Percentiles rank a stretch among this genome's conserved stretches.
These are phyloP conservation scores for Parathielavia appendiculata DNA, from an alignment of 495 filamentous ascomycete species.

Conservation along the genomic window DNA sequence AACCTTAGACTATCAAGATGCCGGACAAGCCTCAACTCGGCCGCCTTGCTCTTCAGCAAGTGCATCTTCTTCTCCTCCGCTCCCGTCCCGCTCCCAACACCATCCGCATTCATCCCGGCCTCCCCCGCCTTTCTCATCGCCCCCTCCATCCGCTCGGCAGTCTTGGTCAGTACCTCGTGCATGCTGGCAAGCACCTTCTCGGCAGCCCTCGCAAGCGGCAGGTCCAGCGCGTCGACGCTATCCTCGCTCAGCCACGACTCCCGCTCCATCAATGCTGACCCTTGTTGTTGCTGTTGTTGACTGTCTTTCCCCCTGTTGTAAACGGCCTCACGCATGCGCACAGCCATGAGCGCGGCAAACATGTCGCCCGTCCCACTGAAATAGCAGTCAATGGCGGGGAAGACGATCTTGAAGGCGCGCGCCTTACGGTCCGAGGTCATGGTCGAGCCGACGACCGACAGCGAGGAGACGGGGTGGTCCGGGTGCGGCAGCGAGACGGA, in stretches of 20 bases:
- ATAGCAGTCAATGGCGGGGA: constrained; percentile 83
- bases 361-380: constrained; percentile 97
- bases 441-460: constrained; percentile 76
- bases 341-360: constrained; percentile 88
- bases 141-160: constrained; percentile 55
- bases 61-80: constrained; percentile 57
- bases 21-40: constrained; percentile 73
- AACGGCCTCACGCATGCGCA: constrained; percentile 82
- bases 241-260: constrained; percentile 67
- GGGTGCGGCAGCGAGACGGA: constrained; percentile 55
- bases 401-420: constrained; percentile 74
- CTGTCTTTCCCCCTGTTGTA: no score
- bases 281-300: not conserved
- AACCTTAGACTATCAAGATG: constrained; percentile 60
- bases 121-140: constrained; percentile 33
- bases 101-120: constrained; percentile 31
- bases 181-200: constrained; percentile 91
- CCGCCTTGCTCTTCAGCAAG: constrained; percentile 65
- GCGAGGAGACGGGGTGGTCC: constrained; percentile 42
- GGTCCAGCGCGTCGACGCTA: constrained; percentile 56
- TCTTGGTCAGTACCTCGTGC: constrained; percentile 77
- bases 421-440: constrained; percentile 57
- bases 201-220: constrained; percentile 76
- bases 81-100: constrained; percentile 37
- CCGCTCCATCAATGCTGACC: constrained; percentile 39